Percentiles rank a stretch among this genome's conserved stretches.
phyloP scores from a whole-genome alignment of 805 yeast species.

The Suhomyces faveliae region DNA sequence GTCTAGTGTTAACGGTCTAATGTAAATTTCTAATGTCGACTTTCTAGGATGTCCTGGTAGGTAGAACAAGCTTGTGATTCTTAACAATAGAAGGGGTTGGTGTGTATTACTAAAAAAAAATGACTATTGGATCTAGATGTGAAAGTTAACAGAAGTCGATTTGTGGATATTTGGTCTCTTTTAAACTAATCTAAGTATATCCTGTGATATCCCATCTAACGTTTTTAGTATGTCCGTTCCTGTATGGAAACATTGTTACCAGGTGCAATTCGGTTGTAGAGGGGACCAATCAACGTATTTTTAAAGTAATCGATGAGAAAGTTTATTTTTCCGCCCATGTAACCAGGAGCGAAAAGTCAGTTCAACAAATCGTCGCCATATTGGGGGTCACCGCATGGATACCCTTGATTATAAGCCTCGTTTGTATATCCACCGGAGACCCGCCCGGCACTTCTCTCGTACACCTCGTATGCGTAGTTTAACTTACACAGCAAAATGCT shows the following conservation, averaged over 20 bases:
- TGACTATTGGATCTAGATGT: neutral
- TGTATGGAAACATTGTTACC: neutral
- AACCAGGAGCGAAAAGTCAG: neutral
- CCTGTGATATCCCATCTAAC: neutral
- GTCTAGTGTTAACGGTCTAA: too few species aligned
- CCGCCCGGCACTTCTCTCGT: too few species aligned
- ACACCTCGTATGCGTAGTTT: too few species aligned
- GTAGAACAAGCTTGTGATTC: too few species aligned
- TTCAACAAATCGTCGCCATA: neutral
- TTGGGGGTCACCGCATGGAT: neutral
- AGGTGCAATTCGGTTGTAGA: neutral
- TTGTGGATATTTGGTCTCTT: neutral
- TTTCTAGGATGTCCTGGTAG: too few species aligned
- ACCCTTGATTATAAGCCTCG: neutral
- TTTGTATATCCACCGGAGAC: neutral
- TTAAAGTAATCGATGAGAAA: neutral
- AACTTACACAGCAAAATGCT: too few species aligned
- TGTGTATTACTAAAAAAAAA: too few species aligned
- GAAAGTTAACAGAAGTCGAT: neutral
- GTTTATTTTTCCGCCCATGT: neutral
- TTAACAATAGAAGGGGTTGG: too few species aligned
- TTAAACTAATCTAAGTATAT: neutral
- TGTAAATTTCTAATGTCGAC: too few species aligned
- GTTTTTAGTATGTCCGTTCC: neutral
- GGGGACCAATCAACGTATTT: conserved; percentile 1